Percentiles rank a stretch among this genome's conserved stretches.
Evolutionary conservation across 2,329 filamentous ascomycete genomes (phyloP).

Genomic region (Alternaria gansuensis): DNA sequence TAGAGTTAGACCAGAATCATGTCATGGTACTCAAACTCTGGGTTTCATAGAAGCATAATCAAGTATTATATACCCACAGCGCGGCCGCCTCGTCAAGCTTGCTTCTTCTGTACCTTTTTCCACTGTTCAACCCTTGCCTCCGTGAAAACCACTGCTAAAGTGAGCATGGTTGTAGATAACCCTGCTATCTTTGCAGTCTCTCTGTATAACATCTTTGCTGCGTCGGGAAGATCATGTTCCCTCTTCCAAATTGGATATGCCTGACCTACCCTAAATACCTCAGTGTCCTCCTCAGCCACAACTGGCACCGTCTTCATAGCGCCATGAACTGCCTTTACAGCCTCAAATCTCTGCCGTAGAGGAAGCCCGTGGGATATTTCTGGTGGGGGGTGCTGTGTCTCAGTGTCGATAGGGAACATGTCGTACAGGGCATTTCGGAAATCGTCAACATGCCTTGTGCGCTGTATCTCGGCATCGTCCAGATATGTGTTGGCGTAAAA

Average conservation of each 20-base stretch:
- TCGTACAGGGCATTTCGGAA: slow-evolving; percentile 54
- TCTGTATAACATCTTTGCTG: slow-evolving; percentile 61
- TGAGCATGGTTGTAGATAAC: slow-evolving; percentile 60
- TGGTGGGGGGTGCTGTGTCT: background rate
- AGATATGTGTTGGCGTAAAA: slow-evolving; percentile 75
- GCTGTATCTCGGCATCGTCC: slow-evolving; percentile 54
- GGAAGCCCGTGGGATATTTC: slow-evolving; percentile 37
- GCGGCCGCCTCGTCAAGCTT: background rate
- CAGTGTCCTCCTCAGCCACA: slow-evolving; percentile 49
- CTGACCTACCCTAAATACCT: slow-evolving; percentile 57
- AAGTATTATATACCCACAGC: background rate
- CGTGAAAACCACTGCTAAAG: slow-evolving; percentile 60
- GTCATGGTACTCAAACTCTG: no score
- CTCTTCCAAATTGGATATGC: slow-evolving; percentile 61
- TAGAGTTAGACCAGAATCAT: background rate
- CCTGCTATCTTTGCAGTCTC: slow-evolving; percentile 61
- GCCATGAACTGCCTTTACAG: slow-evolving; percentile 57
- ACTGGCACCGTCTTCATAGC: slow-evolving; percentile 52
- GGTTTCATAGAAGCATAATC: background rate
- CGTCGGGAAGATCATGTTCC: slow-evolving; percentile 58
- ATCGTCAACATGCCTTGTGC: slow-evolving; percentile 49
- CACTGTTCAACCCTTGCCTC: slow-evolving; percentile 53
- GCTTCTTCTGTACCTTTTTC: slow-evolving; percentile 29
- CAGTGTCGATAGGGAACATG: slow-evolving; percentile 53
- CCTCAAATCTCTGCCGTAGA: slow-evolving; percentile 43